Evolutionary conservation across 1,139 yeast genomes (phyloP), one percentile per base, ranked within the genome.

Genomic region (Arxiozyma slooffiae): DNA sequence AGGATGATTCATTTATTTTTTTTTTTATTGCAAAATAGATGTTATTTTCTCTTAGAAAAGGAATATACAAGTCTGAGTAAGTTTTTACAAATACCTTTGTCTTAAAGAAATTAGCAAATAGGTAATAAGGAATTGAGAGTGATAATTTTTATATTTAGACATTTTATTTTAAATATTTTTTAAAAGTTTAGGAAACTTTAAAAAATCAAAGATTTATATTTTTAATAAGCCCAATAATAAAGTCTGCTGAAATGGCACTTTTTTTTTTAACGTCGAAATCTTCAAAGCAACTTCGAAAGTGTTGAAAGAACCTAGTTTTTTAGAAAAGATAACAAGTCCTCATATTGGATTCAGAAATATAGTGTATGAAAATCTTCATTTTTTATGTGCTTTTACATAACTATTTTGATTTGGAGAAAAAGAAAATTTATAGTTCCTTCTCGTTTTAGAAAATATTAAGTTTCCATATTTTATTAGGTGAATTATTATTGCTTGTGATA

Each of bases 1-100:
- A 97, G 97, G 78, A 79, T 45, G n/a, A n/a, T n/a, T n/a, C n/a
- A n/a, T 74, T 86, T 24, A 70, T 92, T 18, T 74, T 87, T 42
- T 77, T 55, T 78, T 78, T 50, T 88, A 86, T 59, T 67, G 72
- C 8, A 71, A 68, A 14, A 65, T 69, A 5, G 67, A 72, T 0
- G 71, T 78, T 45, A 52, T 71, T 16, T 58, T 58, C 0, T 71
- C 74, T 41, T 80, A 40, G 73, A 78, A 50, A 61, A 64, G n/a
- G 88, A 88, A 0, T 78, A 83, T 58, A 77, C 78, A 49, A 66
- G 72, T 40, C 78, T 79, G 9, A 54, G 83, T 16, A 62, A 63
- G 2, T 63, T 78, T 14, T 64, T 82, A 39, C 59, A 73, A 0
- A 63, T 64, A 0, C 75, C 71, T 45, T 52, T 82, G 1, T 55